Evolutionary conservation across 169 alveolate genomes (phyloP), one percentile per base, ranked within the genome.

Genomic region (Plasmodium falciparum): DNA sequence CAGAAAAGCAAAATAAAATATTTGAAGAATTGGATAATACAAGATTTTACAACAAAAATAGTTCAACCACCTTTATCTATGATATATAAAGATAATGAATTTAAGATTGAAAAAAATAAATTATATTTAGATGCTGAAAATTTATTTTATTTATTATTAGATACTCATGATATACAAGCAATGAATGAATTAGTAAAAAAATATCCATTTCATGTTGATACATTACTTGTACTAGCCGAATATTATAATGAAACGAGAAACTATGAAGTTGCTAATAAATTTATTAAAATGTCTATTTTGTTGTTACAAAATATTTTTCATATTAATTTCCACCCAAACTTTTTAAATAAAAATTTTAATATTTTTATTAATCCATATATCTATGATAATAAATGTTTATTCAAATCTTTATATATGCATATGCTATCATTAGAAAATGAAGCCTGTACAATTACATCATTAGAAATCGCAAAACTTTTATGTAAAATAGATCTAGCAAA

Each of bases 11-110:
- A 76, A 76, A 76, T 76, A 8, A 63, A 76, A 43, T 63, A 49
- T 76, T 49, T 76, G 33, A 76, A 76, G 66, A 76, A 76, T 49
- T 76, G 89, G 89, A 50, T 76, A 17, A 29, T 76, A n/a, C 89
- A 76, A 76, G 89, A 76, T 65, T 63, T 63, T 20, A 76, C 58
- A 11, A 65, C 69, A 11, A 63, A 65, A 17, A 76, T 65, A 2
- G 39, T 76, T 5, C 76, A 76, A 49, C 39, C 76, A 12, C 89
- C 89, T 5, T 17, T 76, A 49, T 13, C 26, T 1, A 76, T 76
- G 89, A 26, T 20, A 49, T 63, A n/a, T 45, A 4, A 63, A 62
- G 58, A 15, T 0, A 76, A 76, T n/a, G 50, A 76, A 20, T 76
- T 76, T 20, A 76, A 58, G 65, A 17, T 76, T 5, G 89, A 76